Evolutionary conservation across 306 rosid genomes (phyloP).

Genomic region (Astragalus membranaceus): DNA sequence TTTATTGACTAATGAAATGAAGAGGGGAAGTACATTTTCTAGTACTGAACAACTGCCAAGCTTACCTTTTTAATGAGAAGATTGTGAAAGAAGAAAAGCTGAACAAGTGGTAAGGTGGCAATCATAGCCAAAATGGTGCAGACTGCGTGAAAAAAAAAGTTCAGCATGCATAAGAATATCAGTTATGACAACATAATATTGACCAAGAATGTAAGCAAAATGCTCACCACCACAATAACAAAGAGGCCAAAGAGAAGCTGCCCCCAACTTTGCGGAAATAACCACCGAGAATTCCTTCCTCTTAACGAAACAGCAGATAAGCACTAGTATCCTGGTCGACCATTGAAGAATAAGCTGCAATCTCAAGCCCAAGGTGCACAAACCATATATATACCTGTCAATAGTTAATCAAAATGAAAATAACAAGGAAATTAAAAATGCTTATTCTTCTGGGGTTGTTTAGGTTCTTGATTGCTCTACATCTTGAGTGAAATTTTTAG

Average conservation of each 20-base stretch:
- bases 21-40: no score
- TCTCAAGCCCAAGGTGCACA: constrained; percentile 92
- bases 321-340: constrained; percentile 87
- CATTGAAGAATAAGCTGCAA: constrained; percentile 99
- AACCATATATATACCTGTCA: no score
- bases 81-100: constrained; percentile 91
- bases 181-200: not conserved
- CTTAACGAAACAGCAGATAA: constrained; percentile 80
- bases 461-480: constrained; percentile 14
- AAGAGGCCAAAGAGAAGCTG: constrained; percentile 90
- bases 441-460: constrained; percentile 37
- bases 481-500: no score
- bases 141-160: constrained; percentile 47
- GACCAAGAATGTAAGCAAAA: not conserved
- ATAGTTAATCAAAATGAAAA: no score
- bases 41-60: no score
- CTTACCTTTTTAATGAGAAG: constrained; percentile 92
- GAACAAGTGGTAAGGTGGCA: constrained; percentile 91
- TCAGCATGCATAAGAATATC: not conserved
- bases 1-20: no score
- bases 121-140: constrained; percentile 91
- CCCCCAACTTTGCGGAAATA: constrained; percentile 77
- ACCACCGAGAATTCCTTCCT: constrained; percentile 66
- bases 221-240: constrained; percentile 78
- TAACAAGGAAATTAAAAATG: no score